phyloP scores from a whole-genome alignment of 169 alveolate genomes.

The Eimeria praecox region DNA sequence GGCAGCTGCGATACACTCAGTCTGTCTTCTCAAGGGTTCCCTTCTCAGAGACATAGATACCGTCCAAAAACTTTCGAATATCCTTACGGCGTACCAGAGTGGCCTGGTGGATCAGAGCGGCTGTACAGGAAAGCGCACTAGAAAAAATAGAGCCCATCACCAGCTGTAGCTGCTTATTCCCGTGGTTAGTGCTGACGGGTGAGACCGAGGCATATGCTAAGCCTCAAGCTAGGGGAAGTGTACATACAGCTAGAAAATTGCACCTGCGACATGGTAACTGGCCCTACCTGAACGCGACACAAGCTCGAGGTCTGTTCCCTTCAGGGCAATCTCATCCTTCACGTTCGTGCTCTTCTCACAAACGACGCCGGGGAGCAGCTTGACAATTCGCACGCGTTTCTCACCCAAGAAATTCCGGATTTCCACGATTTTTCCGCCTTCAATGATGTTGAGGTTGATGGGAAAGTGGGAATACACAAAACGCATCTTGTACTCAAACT shows the following conservation, averaged over 20 bases:
- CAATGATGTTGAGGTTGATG: constrained; percentile 97
- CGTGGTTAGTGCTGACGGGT: constrained; percentile 96
- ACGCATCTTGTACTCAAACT: constrained; percentile 99
- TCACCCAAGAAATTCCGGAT: constrained; percentile 99
- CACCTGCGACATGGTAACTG: background rate
- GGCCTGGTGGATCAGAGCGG: constrained; percentile 97
- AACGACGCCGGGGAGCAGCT: constrained; percentile 85
- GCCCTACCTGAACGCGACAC: constrained; percentile 96
- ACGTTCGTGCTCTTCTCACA: constrained; percentile 94
- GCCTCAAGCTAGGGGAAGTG: background rate
- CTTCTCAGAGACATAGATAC: constrained; percentile 98
- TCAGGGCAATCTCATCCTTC: constrained; percentile 98
- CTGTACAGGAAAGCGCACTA: constrained; percentile 71
- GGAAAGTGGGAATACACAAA: constrained; percentile 99
- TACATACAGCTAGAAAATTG: background rate
- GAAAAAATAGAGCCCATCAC: constrained; percentile 91
- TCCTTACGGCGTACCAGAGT: constrained; percentile 99
- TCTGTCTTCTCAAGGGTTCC: constrained; percentile 94
- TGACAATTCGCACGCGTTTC: constrained; percentile 95
- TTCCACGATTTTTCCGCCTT: constrained; percentile 97
- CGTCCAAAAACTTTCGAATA: constrained; percentile 99
- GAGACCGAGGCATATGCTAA: constrained; percentile 89
- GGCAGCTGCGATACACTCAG: constrained; percentile 70
- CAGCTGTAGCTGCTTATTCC: constrained; percentile 95
- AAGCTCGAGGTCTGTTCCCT: constrained; percentile 98